Evolutionary conservation across 2,329 filamentous ascomycete genomes (phyloP).

Genomic region (Thelonectria blattea): DNA sequence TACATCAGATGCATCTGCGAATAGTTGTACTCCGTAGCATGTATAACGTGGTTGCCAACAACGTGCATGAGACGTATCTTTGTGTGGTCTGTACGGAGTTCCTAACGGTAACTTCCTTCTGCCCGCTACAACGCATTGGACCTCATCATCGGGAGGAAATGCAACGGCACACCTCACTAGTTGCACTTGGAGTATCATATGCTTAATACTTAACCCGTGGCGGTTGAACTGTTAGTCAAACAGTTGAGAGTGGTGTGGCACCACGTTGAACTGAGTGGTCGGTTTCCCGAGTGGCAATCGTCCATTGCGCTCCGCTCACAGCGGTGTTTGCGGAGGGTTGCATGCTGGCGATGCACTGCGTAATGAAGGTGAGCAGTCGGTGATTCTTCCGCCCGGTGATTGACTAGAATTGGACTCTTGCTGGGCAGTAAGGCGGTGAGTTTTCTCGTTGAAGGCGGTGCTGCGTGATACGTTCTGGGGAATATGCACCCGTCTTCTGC

Average conservation of each 20-base stretch:
- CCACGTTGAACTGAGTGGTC: constrained; percentile 1
- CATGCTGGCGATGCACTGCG: neutral
- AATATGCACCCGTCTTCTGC: too few relatives aligned
- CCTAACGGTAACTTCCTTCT: neutral
- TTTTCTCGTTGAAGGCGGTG: too few relatives aligned
- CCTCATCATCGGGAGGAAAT: neutral
- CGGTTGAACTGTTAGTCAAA: neutral
- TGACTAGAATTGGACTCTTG: neutral
- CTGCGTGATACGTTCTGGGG: too few relatives aligned
- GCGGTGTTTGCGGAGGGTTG: neutral
- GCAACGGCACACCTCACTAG: neutral
- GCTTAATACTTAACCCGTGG: neutral
- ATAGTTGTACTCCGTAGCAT: too few relatives aligned
- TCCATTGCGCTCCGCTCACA: neutral
- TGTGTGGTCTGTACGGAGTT: neutral
- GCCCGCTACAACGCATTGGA: neutral
- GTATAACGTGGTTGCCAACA: too few relatives aligned
- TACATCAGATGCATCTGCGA: too few relatives aligned
- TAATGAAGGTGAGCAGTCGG: neutral
- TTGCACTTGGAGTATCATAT: neutral
- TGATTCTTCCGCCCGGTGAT: neutral
- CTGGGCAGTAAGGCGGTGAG: neutral
- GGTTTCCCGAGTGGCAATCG: neutral
- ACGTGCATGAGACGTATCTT: too few relatives aligned
- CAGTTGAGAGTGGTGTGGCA: neutral